Base-by-base conservation (phyloP, 2,329 filamentous ascomycete genomes). In the Fusarium metavorans region DNA sequence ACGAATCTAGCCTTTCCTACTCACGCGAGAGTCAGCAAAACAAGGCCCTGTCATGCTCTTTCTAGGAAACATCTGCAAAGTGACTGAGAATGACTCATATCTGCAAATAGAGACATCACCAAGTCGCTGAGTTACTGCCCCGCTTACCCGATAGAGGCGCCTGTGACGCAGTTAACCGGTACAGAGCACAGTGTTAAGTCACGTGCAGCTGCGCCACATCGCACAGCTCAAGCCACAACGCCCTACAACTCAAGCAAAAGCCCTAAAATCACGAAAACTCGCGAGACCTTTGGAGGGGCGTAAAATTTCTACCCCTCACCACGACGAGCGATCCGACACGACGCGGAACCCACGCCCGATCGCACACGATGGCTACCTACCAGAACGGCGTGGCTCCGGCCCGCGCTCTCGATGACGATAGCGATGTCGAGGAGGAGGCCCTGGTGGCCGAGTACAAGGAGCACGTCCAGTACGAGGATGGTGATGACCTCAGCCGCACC, bases 371-470 rank as follows among this genome's bases (percentile, higher is more conserved):
- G 91, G 90, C 88, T 84, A 87, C 85, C 77, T 90, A 89, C 81
- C 87, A 90, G 82, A 92, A 91, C 83, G 89, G 89, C 81, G 86
- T 85, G 80, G 87, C 89, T 82, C 88, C 90, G 77, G 83, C 87
- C 81, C 89, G 90, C 83, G 85, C 88, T 77, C 85, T 91, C 69
- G 91, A 92, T 80, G 93, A 96, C 84, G 95, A 97, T 83, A 97
- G 95, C 82, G 97, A 98, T 84, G 93, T 94, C 76, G 95, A 98
- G 87, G 96, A 98, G 89, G 97, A 98, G 87, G 93, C 93, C 80
- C 91, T 99, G 78, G 97, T 95, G 80, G 95, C 95, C 85, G 95
- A 98, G 86, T 98, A 98, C 90, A 93, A 92, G 83, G 95, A 98
- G 87, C 96, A 98, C 85, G 94, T 98, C 79, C 95, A 97, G 83